These are phyloP conservation scores for Cyclotella cryptica DNA, from an alignment of 108 stramenopile species.

Conservation along the genomic window DNA sequence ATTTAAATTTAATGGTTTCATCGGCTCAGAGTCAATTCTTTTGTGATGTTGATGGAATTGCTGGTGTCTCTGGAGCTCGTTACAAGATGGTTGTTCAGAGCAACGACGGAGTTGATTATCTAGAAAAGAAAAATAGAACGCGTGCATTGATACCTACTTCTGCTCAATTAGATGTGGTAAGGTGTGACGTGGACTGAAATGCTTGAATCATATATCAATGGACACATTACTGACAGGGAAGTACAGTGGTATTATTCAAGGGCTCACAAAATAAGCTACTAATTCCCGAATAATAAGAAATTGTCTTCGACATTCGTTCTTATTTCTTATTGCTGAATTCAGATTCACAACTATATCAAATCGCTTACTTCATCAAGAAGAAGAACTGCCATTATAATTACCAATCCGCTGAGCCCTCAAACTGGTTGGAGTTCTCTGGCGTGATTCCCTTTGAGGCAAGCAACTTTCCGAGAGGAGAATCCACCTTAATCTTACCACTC, in stretches of 20 bases:
- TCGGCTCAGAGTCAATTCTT: slow-evolving; percentile 1
- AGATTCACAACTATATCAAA: not conserved
- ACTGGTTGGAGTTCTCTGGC: slow-evolving; percentile 91
- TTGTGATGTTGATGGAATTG: slow-evolving; percentile 31
- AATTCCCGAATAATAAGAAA: no score
- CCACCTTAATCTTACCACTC: slow-evolving; percentile 91
- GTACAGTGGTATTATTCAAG: no score
- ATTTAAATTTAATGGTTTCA: slow-evolving; percentile 37
- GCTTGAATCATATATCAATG: no score
- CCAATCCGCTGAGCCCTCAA: slow-evolving; percentile 91
- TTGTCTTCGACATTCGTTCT: not conserved
- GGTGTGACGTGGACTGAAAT: not conserved
- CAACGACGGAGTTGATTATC: not conserved
- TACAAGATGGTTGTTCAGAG: not conserved
- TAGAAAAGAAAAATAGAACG: not conserved
- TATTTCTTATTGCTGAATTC: not conserved
- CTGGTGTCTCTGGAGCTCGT: slow-evolving; percentile 25
- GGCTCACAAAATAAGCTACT: no score
- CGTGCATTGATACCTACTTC: slow-evolving; percentile 4
- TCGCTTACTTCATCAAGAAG: not conserved
- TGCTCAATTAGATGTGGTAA: not conserved
- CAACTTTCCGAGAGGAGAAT: slow-evolving; percentile 85
- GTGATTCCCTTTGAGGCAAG: slow-evolving; percentile 89
- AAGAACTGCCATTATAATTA: slow-evolving; percentile 24
- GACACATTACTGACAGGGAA: no score